Evolutionary conservation across 768 basidiomycete genomes (phyloP), one percentile per base, ranked within the genome.

Genomic region (Lyophyllum decastes): DNA sequence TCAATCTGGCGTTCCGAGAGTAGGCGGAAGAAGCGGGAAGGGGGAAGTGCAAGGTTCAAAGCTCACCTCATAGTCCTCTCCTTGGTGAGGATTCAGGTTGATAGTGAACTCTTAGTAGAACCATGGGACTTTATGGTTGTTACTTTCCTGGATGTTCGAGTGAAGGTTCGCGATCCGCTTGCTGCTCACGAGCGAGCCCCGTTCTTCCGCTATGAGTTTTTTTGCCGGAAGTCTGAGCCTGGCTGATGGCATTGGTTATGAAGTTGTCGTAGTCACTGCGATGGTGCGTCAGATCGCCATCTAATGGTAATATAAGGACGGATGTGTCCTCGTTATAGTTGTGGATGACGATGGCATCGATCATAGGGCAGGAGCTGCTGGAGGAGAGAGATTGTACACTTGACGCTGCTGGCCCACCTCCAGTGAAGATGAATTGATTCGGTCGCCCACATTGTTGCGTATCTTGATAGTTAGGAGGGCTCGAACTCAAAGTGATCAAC

Each of bases 321-420:
- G 17, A n/a, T n/a, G 53, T 57, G 19, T 44, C 67, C 66, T 69
- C 65, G 44, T 59, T 72, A 62, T 77, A 76, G 22, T 73, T 73
- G 48, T 78, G 75, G 50, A 77, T 72, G 30, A 74, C 68, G 49
- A 75, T 64, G 4, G 71, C 71, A 58, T 74, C 73, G 46, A 77
- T 67, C 2, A 66, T 65, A 3, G 61, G 27, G 47, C 66, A 69
- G 2, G 61, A 60, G 54, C 63, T 67, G 3, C 51, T 25, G 53
- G 67, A 69, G 56, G 67, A 69, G 10, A 47, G 25, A 1, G 64
- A 51, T 58, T 69, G 66, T 35, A 67, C 66, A 41, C 68, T 69
- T 0, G 68, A 50, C 2, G 52, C 59, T 4, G 61, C 68, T 5
- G 68, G 64, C n/a, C 68, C 66, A 1, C 68, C 68, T n/a, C 68